Evolutionary conservation across 495 filamentous ascomycete species (phyloP), one percentile per base, ranked within the genome.

Genomic region (Penicillium cinerascens): DNA sequence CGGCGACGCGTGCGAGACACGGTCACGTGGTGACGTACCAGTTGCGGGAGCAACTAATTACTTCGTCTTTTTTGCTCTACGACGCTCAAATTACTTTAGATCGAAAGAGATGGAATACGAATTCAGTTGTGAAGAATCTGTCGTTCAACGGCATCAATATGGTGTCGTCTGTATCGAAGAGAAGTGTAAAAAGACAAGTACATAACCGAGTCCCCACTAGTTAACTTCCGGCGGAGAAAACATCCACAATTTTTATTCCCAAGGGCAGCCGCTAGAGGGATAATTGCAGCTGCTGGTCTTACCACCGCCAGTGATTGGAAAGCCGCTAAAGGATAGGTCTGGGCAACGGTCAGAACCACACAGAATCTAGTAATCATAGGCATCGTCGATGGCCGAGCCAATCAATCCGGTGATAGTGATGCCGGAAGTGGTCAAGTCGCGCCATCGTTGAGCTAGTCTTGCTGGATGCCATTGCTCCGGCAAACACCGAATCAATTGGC

Each of bases 391-490:
- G 42, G 61, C 68, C 0, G 75, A 76, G 3, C 77, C 77, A 0
- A 64, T 74, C 16, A 80, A 63, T 53, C 74, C 64, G 13, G 53
- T 58, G 54, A 79, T 69, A 17, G 61, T 60, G 21, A 78, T 47
- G 54, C 69, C 68, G 25, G 52, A 49, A 52, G 78, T 75, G 6
- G 52, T 60, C 1, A 78, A 4, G 72, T 76, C 10, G 74, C 60
- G 9, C 76, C 74, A 5, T 74, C 75, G 47, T 78, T 78, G n/a
- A 71, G 54, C 49, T 78, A 78, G 54, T 78, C 73, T 60, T 78
- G 70, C 59, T 77, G 69, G 27, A 78, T 55, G 37, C 70, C 75
- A 49, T 76, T 76, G 22, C 22, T n/a, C n/a, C n/a, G n/a, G n/a
- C n/a, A n/a, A n/a, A n/a, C n/a, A n/a, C n/a, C n/a, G n/a, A n/a